Evolutionary conservation across 2,329 filamentous ascomycete species (phyloP).

Genomic region (Geosmithia morbida): DNA sequence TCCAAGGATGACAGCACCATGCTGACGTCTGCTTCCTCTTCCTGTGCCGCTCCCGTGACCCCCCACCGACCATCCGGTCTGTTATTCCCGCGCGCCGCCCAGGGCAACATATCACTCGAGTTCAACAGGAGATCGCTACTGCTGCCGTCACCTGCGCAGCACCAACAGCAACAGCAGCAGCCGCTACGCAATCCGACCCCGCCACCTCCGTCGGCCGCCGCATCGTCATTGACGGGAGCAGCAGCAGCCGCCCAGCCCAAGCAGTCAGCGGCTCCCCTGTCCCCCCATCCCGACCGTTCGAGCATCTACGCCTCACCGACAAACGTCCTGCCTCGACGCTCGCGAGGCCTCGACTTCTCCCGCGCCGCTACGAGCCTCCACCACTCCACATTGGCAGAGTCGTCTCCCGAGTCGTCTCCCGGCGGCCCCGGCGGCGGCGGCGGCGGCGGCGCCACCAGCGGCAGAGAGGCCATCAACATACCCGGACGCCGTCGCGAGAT

Average conservation of each 20-base stretch:
- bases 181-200: slow-evolving; percentile 17
- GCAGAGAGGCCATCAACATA: slow-evolving; percentile 40
- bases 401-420: slow-evolving; percentile 82
- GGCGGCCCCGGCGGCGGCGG: slow-evolving; percentile 21
- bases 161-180: slow-evolving; percentile 1
- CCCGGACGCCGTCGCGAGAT: slow-evolving; percentile 16
- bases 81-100: slow-evolving; percentile 26
- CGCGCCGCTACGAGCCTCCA: slow-evolving; percentile 87
- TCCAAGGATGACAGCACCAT: slow-evolving; percentile 56
- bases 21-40: slow-evolving; percentile 9
- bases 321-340: slow-evolving; percentile 77
- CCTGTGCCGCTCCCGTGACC: slow-evolving; percentile 39
- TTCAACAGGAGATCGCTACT: slow-evolving; percentile 5
- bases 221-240: slow-evolving; percentile 20
- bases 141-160: neutral
- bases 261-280: slow-evolving; percentile 47
- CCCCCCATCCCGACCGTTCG: slow-evolving; percentile 72
- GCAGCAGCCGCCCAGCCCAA: too few species aligned
- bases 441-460: slow-evolving; percentile 38
- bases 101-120: slow-evolving; percentile 39
- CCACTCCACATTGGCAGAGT: slow-evolving; percentile 85
- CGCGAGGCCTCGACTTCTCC: slow-evolving; percentile 83
- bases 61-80: slow-evolving; percentile 42
- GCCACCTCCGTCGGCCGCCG: slow-evolving; percentile 16
- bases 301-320: slow-evolving; percentile 78